phyloP scores from a whole-genome alignment of 1,284 basidiomycete genomes.

The Blastosporella zonata region DNA sequence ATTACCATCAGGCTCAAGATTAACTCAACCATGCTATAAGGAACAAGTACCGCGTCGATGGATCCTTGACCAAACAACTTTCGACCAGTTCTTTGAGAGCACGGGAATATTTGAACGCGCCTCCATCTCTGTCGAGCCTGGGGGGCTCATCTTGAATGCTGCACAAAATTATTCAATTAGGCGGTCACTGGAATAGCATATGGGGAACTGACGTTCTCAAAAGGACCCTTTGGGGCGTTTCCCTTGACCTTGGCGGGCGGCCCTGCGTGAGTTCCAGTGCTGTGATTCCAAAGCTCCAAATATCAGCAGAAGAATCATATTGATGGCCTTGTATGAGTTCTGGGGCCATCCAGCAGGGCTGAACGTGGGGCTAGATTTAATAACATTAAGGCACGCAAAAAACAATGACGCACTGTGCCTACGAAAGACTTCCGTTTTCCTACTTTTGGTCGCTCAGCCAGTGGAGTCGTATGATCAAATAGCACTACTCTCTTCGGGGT shows the following conservation, averaged over 20 bases:
- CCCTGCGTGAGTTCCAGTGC: constrained; percentile 84
- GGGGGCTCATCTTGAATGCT: constrained; percentile 75
- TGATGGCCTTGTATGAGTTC: constrained; percentile 82
- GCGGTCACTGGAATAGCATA: constrained; percentile 10
- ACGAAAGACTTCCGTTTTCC: constrained; percentile 85
- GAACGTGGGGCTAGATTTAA: neutral
- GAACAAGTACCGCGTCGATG: constrained; percentile 55
- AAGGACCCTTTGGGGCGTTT: constrained; percentile 72
- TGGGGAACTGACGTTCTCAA: constrained; percentile 62
- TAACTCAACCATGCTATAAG: neutral
- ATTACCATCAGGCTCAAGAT: neutral
- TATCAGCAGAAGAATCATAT: constrained; percentile 85
- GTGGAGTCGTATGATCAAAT: constrained; percentile 28
- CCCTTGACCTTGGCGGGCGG: constrained; percentile 76
- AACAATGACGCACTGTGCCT: constrained; percentile 60
- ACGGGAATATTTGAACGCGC: constrained; percentile 76
- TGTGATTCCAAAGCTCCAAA: constrained; percentile 92
- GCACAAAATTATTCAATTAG: constrained; percentile 10
- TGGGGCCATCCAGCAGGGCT: constrained; percentile 95
- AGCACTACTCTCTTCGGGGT: constrained; percentile 32
- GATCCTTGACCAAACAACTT: constrained; percentile 82
- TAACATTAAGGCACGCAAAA: neutral
- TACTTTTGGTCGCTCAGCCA: constrained; percentile 37
- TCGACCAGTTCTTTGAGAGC: constrained; percentile 81
- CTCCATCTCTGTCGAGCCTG: constrained; percentile 67